Percentiles rank a stretch among this genome's conserved stretches.
Evolutionary conservation across 805 yeast genomes (phyloP).

Genomic region (Suhomyces xylopsoci): DNA sequence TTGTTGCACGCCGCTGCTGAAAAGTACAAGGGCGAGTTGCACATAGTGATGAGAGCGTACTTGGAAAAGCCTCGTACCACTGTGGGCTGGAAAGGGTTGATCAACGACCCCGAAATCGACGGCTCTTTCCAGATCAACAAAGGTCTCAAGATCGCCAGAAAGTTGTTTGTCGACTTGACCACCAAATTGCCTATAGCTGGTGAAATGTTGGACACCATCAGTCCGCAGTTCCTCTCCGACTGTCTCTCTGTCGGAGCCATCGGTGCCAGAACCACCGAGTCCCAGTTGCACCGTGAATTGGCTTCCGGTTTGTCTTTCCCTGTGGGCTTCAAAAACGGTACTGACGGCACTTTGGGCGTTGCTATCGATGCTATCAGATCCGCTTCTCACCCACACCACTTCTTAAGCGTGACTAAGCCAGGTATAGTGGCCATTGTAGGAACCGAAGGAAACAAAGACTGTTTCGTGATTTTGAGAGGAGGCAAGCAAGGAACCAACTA

Average conservation of each 20-base stretch:
- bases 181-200: slow-evolving; percentile 88
- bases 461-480: slow-evolving; percentile 91
- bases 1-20: slow-evolving; percentile 58
- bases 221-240: slow-evolving; percentile 93
- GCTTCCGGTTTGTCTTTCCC: slow-evolving; percentile 98
- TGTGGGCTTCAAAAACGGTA: slow-evolving; percentile 96
- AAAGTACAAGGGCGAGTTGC: slow-evolving; percentile 68
- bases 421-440: slow-evolving; percentile 96
- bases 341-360: slow-evolving; percentile 93
- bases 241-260: slow-evolving; percentile 95
- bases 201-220: slow-evolving; percentile 96
- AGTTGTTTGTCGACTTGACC: slow-evolving; percentile 80
- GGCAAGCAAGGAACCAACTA: slow-evolving; percentile 91
- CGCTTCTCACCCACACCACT: slow-evolving; percentile 90
- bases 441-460: slow-evolving; percentile 88
- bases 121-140: slow-evolving; percentile 91
- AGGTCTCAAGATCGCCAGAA: slow-evolving; percentile 86
- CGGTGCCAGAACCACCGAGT: slow-evolving; percentile 98
- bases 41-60: slow-evolving; percentile 95
- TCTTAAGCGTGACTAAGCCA: slow-evolving; percentile 90
- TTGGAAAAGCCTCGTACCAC: slow-evolving; percentile 98
- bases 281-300: slow-evolving; percentile 94
- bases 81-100: slow-evolving; percentile 98
- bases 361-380: slow-evolving; percentile 94
- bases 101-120: slow-evolving; percentile 95